Evolutionary conservation across 202 grass and related monocot genomes (phyloP), one percentile per base, ranked within the genome.

Genomic region (Schoenoplectus tabernaemontani): DNA sequence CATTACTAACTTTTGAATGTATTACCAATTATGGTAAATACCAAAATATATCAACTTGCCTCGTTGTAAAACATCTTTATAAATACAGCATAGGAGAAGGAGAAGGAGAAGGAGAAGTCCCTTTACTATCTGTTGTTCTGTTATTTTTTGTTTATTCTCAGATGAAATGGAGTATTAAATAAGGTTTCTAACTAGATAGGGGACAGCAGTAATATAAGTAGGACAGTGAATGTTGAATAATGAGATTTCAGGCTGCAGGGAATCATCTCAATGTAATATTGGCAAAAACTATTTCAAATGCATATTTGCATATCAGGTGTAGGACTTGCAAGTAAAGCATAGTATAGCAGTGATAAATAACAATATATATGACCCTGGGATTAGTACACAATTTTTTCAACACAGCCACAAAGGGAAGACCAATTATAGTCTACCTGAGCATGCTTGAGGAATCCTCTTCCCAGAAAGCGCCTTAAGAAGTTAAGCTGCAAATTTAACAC

Each of bases 371-470:
- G 7, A 42, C 64, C 37, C 42, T 67, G 2, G 9, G n/a, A n/a
- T 51, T 15, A 51, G 48, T 51, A 51, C 48, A 51, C 9, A 48
- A 17, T 51, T 51, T 51, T 51, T 16, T 51, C 48, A 51, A 16
- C 12, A 51, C 48, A 16, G 15, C n/a, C n/a, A n/a, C n/a, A n/a
- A 51, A 51, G 48, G 17, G 17, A 51, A 51, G 48, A 51, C 13
- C 48, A 51, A 51, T 51, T 51, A 16, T 51, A 16, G 48, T 16
- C 7, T 43, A 95, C 96, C 88, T 99, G 82, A 28, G 80, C 96
- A 78, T 99, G 96, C 88, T 95, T 99, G 78, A 99, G 90, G 66
- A 99, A 95, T 53, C 91, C 96, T 92, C 70, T 93, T 30, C 91
- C 89, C 63, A 99, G 85, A 65, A 90, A 91, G 11, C 79, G 86